Percentiles rank a stretch among this genome's conserved stretches.
Conservation (phyloP, 768 basidiomycete genomes). For the Amanita rubescens region DNA sequence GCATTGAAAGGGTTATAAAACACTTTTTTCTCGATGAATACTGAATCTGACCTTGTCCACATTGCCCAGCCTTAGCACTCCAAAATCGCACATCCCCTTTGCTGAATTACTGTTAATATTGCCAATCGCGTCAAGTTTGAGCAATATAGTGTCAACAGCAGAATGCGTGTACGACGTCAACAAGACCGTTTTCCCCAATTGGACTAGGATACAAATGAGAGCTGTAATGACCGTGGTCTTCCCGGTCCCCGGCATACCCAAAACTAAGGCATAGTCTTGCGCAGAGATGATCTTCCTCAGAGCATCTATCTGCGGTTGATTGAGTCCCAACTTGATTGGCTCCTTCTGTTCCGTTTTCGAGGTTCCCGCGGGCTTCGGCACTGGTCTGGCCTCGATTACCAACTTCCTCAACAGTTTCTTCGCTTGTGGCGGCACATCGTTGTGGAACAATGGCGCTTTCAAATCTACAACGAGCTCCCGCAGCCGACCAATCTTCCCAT, state of each 20-base stretch:
- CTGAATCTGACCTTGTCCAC: constrained; percentile 66
- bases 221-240: constrained; percentile 94
- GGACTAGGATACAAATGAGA: constrained; percentile 73
- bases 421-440: not conserved
- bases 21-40: not conserved
- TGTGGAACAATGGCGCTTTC: constrained; percentile 50
- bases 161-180: constrained; percentile 95
- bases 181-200: constrained; percentile 78
- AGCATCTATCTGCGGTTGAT: constrained; percentile 65
- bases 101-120: constrained; percentile 9
- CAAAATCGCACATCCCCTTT: constrained; percentile 38
- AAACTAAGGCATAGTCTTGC: constrained; percentile 82
- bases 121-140: constrained; percentile 52
- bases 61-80: constrained; percentile 83
- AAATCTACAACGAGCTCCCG: constrained; percentile 81
- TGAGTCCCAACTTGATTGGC: constrained; percentile 34
- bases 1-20: not conserved
- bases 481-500: constrained; percentile 56
- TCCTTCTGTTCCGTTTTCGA: constrained; percentile 16
- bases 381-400: not conserved
- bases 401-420: not conserved
- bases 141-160: constrained; percentile 93
- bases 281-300: constrained; percentile 70
- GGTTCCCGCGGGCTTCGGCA: constrained; percentile 14
- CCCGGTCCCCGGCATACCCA: constrained; percentile 98